A percentile compares a stretch with the other conserved stretches of the same genome.
Evolutionary conservation across 805 yeast species (phyloP).

Genomic region (Candida stauntonica): DNA sequence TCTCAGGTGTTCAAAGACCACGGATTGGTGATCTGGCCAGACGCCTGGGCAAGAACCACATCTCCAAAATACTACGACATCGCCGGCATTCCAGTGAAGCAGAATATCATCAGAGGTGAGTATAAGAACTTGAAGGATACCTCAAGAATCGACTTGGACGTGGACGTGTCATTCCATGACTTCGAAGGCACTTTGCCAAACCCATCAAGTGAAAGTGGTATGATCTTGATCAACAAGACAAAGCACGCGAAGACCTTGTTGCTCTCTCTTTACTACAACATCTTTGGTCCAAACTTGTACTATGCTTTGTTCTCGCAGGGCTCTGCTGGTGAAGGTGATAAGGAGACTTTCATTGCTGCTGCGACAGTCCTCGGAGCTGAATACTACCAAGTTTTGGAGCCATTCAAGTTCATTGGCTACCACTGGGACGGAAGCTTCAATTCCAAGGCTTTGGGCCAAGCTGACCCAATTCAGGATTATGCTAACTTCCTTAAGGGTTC

Average conservation of each 20-base stretch:
- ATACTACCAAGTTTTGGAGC: conserved; percentile 41
- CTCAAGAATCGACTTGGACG: conserved; percentile 13
- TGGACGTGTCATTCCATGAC: conserved; percentile 44
- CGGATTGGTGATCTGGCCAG: conserved; percentile 61
- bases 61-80: conserved; percentile 55
- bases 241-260: conserved; percentile 49
- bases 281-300: conserved; percentile 56
- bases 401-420: conserved; percentile 35
- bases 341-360: conserved; percentile 64
- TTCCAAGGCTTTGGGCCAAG: conserved; percentile 41
- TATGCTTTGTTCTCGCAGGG: conserved; percentile 60
- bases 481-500: conserved; percentile 21
- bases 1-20: conserved; percentile 38
- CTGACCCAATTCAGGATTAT: conserved; percentile 33
- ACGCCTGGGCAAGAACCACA: conserved; percentile 66
- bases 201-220: conserved; percentile 64
- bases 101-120: conserved; percentile 33
- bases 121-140: conserved; percentile 25
- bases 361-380: conserved; percentile 44
- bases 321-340: conserved; percentile 73
- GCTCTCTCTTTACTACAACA: conserved; percentile 55
- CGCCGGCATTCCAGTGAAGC: conserved; percentile 36
- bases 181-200: conserved; percentile 55
- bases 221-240: conserved; percentile 52
- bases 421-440: conserved; percentile 21